Evolutionary conservation across 495 filamentous ascomycete genomes (phyloP), one percentile per base, ranked within the genome.

Genomic region (Bombardia bombarda): DNA sequence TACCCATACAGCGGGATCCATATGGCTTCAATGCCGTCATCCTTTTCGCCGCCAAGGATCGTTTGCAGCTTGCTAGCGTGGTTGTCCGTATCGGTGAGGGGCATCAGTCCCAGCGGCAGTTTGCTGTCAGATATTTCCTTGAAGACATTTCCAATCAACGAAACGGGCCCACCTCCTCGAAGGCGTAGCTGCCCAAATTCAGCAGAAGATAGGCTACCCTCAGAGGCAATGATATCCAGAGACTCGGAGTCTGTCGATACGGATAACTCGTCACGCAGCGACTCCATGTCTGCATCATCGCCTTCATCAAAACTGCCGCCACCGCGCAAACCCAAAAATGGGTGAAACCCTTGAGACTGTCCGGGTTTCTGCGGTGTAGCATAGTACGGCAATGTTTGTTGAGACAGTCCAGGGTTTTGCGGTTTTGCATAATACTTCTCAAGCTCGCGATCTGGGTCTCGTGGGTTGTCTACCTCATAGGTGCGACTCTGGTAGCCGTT

Each of bases 1-100:
- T 45, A 55, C 13, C 59, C 57, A 33, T 49, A 49, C n/a, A 62
- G 41, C 1, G 48, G 49, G 0, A 57, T 10, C 51, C 44, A 38
- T 1, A 3, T 13, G 3, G 36, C 30, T 16, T 38, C 32, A 20
- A 17, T 1, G 7, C 22, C 32, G 14, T 9, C 10, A 3, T 16
- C 21, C 10, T 16, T 13, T 16, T 28, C 17, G 2, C 20, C 38
- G 1, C 19, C 28, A 32, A 24, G 20, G 9, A 34, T 24, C 23
- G 13, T 21, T 24, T 22, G 20, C 5, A 36, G 19, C 3, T 14
- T 1, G 18, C 14, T 1, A 24, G 18, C 13, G 26, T 7, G 12
- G 1, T 8, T 10, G 13, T 38, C 17, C 35, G 17, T 38, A 23
- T 23, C 19, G 26, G 9, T 28, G 26, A 13, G 26, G 2, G 26